Conservation (phyloP, 345 rosid genomes). For the Sonneratia caseolaris region DNA sequence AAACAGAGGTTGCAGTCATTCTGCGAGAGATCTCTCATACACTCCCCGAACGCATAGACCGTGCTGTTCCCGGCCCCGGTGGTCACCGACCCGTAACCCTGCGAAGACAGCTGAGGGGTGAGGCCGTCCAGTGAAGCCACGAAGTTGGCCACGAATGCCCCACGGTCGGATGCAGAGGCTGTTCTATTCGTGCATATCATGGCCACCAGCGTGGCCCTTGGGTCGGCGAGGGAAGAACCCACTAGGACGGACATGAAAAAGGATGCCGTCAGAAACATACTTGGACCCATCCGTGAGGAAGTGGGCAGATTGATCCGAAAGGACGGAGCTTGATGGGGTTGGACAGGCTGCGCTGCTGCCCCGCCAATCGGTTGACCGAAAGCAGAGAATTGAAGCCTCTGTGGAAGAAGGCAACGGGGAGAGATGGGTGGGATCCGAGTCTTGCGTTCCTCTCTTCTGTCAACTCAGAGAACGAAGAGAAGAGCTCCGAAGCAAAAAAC, state of each 20-base stretch:
- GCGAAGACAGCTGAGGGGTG: slow-evolving; percentile 28
- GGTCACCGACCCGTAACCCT: slow-evolving; percentile 30
- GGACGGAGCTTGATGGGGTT: neutral
- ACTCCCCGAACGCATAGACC: slow-evolving; percentile 72
- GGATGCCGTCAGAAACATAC: neutral
- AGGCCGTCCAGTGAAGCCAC: slow-evolving; percentile 41
- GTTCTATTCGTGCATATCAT: slow-evolving; percentile 57
- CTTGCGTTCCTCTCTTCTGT: too few species aligned
- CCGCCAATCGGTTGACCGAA: neutral
- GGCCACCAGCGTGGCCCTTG: slow-evolving; percentile 52
- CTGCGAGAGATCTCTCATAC: slow-evolving; percentile 61
- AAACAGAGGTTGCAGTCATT: slow-evolving; percentile 67
- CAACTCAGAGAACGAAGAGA: too few species aligned
- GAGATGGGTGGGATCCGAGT: neutral
- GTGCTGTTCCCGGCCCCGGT: slow-evolving; percentile 35
- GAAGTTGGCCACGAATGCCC: slow-evolving; percentile 34
- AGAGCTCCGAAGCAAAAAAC: neutral
- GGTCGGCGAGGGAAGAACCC: slow-evolving; percentile 43
- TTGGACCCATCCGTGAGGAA: neutral
- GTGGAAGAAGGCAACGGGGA: neutral
- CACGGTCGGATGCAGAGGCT: slow-evolving; percentile 27
- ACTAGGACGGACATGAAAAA: slow-evolving; percentile 10
- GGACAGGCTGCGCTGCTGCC: neutral
- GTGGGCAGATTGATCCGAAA: neutral
- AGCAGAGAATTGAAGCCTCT: neutral